phyloP scores from a whole-genome alignment of 2,329 filamentous ascomycete species.

The Tricladium varicosporioides region DNA sequence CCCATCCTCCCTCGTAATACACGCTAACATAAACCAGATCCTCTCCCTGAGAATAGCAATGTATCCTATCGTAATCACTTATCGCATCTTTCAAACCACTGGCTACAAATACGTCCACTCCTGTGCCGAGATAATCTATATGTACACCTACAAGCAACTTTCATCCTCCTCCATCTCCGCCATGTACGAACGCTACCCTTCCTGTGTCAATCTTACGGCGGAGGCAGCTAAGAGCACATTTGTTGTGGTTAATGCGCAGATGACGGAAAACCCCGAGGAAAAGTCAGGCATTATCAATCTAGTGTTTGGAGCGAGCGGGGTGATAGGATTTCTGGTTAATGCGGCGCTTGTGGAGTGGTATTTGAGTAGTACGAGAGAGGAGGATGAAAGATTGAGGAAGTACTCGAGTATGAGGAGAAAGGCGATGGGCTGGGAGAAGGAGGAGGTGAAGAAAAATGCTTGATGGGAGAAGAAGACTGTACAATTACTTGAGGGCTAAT shows the following conservation, averaged over 20 bases:
- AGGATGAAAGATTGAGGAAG: constrained; percentile 12
- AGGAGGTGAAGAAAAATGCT: not conserved
- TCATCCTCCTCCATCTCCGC: not conserved
- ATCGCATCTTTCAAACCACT: not conserved
- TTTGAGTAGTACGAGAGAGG: constrained; percentile 6
- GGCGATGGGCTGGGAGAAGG: not conserved
- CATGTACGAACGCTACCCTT: constrained; percentile 2
- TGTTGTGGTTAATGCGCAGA: constrained; percentile 7
- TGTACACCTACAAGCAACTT: not conserved
- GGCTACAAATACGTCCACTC: constrained; percentile 1
- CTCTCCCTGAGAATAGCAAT: constrained; percentile 10
- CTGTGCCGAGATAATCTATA: constrained; percentile 11
- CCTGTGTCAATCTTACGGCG: not conserved
- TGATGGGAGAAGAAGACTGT: not conserved
- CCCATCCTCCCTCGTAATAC: not conserved
- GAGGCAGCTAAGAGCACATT: not conserved
- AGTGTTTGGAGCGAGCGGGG: constrained; percentile 7
- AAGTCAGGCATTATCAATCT: constrained; percentile 4
- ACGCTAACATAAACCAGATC: constrained; percentile 6
- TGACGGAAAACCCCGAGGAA: not conserved
- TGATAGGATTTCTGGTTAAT: constrained; percentile 7
- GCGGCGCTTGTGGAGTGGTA: constrained; percentile 4
- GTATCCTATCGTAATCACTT: not conserved
- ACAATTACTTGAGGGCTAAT: too few species aligned
- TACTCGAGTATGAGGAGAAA: constrained; percentile 9